Base-by-base conservation (phyloP, 2,329 filamentous ascomycete species). In the Fusarium agapanthi region DNA sequence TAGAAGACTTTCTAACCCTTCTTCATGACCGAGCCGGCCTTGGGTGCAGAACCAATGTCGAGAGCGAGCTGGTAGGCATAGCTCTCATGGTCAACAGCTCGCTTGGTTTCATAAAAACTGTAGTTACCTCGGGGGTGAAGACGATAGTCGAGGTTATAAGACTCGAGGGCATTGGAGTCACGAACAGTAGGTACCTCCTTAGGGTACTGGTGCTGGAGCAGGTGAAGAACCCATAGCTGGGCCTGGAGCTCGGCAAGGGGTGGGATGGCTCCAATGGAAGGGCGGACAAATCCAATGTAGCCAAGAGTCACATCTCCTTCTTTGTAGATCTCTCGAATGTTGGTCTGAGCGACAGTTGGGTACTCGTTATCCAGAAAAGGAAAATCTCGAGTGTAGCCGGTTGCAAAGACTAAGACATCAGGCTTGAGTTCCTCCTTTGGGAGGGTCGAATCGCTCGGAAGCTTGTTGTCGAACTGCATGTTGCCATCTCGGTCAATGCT, bases 271-370 rank as follows among this genome's bases (percentile, higher is more conserved):
- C 83, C 83, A 40, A 85, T 80, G 16, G 81, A 78, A 7, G 85
- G 86, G 1, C 86, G 81, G 10, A 86, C 79, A 61, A 86, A 87
- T 14, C 86, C 85, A 54, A 87, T 84, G 69, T 84, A 87, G 6
- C 80, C 84, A 0, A 86, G 71, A 0, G 80, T 79, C 4, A 83
- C 77, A 38, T 85, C 81, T 7, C 77, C 77, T 7, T 75, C 61
- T 32, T 79, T 80, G 77, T 89, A 90, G 51, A 91, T 82, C 24
- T 85, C 82, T n/a, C 88, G 85, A 20, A 89, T 85, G 66, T 86
- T 84, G 26, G 84, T 79, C 51, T 88, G 84, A 53, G 84, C 78
- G 12, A 86, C 84, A 10, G 79, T 81, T 0, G 86, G 84, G 60
- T 85, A 86, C 3, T 73, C 73, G 2, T 74, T 67, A 20, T 78